Base-by-base conservation (phyloP, 306 rosid genomes). In the Abrus pulchellus region DNA sequence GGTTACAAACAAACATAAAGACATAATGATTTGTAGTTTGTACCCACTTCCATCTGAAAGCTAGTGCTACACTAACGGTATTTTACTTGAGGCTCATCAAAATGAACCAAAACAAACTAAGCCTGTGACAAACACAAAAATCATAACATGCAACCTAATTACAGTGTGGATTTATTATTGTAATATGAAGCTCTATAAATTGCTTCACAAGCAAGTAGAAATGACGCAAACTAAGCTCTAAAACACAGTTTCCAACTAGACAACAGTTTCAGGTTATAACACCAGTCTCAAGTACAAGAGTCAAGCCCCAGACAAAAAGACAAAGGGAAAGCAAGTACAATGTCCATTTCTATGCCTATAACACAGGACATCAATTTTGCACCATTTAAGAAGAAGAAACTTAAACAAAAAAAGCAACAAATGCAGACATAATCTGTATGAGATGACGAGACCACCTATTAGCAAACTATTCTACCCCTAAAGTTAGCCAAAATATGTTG, bases 11-110 rank as follows among this genome's bases (percentile, higher is more conserved):
- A 62, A 40, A 68, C 5, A 64, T 1, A 73, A 28, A 69, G 44
- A 59, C 12, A 34, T 57, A 73, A 76, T 73, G 68, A 30, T 27
- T 47, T 48, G 13, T 75, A 71, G 20, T 20, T 20, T 20, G 20
- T 20, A 20, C 11, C 77, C 74, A 48, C 66, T 64, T 30, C 68
- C 74, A 62, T 57, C 34, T 49, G 32, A 68, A 36, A 82, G 30
- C 13, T 29, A 10, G 61, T 27, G 14, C 8, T 29, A 45, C 9
- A 10, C 11, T 38, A 47, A 72, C n/a, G 64, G 9, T 2, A 32
- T 32, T 78, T 43, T 14, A 29, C 59, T 47, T 29, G 9, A 68
- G 29, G 61, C 13, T 41, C 49, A 55, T 20, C 54, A 60, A 61
- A 74, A 71, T 61, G 54, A 50, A 61, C 54, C 45, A 29, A 71